A percentile compares a stretch with the other conserved stretches of the same genome.
phyloP scores from a whole-genome alignment of 495 filamentous ascomycete species.

The Pyrenopolyporus hunteri region DNA sequence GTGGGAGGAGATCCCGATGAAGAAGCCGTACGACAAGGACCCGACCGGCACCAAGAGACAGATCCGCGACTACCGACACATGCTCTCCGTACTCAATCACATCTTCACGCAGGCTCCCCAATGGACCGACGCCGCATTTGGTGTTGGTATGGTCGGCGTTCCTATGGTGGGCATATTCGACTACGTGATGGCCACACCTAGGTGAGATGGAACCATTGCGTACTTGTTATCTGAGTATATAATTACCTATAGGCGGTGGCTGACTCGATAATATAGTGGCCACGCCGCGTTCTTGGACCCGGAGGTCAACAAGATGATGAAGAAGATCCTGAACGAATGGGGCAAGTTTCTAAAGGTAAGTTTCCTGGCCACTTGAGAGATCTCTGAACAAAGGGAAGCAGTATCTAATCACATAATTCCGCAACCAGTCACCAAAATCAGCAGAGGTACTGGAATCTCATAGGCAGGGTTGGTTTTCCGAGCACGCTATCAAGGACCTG shows the following conservation, averaged over 20 bases:
- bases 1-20: constrained; percentile 70
- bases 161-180: constrained; percentile 73
- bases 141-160: constrained; percentile 68
- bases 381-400: background rate
- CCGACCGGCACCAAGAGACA: constrained; percentile 62
- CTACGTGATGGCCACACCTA: constrained; percentile 74
- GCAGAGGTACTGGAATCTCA: constrained; percentile 60
- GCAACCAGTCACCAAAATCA: constrained; percentile 56
- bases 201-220: too few species aligned
- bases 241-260: too few species aligned
- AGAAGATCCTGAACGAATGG: constrained; percentile 73
- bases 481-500: constrained; percentile 50
- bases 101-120: constrained; percentile 66
- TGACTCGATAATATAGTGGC: constrained; percentile 61
- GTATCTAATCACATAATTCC: background rate
- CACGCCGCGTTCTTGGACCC: constrained; percentile 69
- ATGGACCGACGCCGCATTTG: constrained; percentile 60
- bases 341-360: constrained; percentile 60
- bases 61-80: constrained; percentile 67
- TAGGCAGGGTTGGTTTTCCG: constrained; percentile 66
- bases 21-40: constrained; percentile 62
- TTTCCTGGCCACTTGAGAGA: background rate
- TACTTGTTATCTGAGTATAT: too few species aligned
- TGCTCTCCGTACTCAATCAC: constrained; percentile 69
- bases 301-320: constrained; percentile 70